Conservation (phyloP, 805 yeast genomes). For the Ogataea salicorniae region DNA sequence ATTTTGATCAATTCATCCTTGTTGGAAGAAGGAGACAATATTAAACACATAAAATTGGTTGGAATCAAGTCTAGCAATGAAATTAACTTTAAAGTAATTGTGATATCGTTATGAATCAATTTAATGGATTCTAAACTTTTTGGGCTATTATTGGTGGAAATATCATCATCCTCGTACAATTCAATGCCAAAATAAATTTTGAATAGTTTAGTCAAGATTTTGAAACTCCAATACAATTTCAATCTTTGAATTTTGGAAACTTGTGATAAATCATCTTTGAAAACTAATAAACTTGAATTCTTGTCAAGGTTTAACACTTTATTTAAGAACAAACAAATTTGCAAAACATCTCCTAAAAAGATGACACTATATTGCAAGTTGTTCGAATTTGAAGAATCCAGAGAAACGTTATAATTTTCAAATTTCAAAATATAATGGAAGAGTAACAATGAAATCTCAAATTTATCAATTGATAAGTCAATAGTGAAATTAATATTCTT, state of each 20-base stretch:
- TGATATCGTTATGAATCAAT: constrained; percentile 31
- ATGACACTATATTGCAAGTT: constrained; percentile 21
- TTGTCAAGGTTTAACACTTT: constrained; percentile 40
- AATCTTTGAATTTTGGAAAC: constrained; percentile 29
- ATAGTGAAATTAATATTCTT: constrained; percentile 41
- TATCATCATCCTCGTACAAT: constrained; percentile 11
- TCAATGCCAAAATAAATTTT: constrained; percentile 26
- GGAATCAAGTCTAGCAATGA: constrained; percentile 31
- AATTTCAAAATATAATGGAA: constrained; percentile 43
- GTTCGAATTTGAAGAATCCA: constrained; percentile 26
- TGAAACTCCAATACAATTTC: constrained; percentile 40
- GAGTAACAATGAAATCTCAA: constrained; percentile 46
- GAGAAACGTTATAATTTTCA: constrained; percentile 26
- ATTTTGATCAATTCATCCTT: constrained; percentile 12
- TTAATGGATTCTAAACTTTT: constrained; percentile 31
- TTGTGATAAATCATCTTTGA: constrained; percentile 12
- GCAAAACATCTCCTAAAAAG: constrained; percentile 41
- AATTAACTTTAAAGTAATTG: constrained; percentile 29
- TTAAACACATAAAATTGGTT: constrained; percentile 20
- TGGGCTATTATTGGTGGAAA: constrained; percentile 23
- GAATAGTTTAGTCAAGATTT: constrained; percentile 29
- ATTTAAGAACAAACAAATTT: constrained; percentile 34
- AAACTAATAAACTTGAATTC: constrained; percentile 8
- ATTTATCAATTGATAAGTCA: constrained; percentile 41
- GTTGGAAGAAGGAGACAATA: constrained; percentile 8